Percentiles rank a stretch among this genome's conserved stretches.
These are phyloP conservation scores for Rugonectria rugulosa DNA, from an alignment of 2,329 filamentous ascomycete genomes.

Conservation along the genomic window DNA sequence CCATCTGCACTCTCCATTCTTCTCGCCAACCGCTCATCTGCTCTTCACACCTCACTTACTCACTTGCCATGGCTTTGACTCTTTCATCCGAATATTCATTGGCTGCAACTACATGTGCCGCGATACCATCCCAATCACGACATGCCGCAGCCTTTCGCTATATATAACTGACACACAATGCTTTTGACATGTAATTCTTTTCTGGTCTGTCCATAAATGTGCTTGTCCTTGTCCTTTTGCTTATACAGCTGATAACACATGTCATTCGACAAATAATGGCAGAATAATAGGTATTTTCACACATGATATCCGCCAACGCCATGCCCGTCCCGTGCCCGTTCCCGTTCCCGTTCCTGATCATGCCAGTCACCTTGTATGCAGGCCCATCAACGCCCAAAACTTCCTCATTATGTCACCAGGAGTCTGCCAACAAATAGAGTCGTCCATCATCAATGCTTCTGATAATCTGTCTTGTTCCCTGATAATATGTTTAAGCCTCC, in stretches of 20 bases:
- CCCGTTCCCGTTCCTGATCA: slow-evolving; percentile 29
- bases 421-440: slow-evolving; percentile 13
- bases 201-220: slow-evolving; percentile 18
- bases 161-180: slow-evolving; percentile 2
- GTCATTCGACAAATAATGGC: slow-evolving; percentile 8
- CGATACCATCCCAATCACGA: no score
- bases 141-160: no score
- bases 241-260: neutral
- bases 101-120: no score
- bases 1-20: slow-evolving; percentile 8
- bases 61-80: no score
- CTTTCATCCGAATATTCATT: no score
- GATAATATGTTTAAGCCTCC: slow-evolving; percentile 40
- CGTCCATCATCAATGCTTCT: slow-evolving; percentile 27
- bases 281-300: slow-evolving; percentile 40
- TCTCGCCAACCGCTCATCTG: no score
- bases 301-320: slow-evolving; percentile 33
- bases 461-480: slow-evolving; percentile 20
- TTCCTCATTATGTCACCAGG: slow-evolving; percentile 28
- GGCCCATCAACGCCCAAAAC: slow-evolving; percentile 35
- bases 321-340: slow-evolving; percentile 19
- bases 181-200: neutral
- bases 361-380: slow-evolving; percentile 34
- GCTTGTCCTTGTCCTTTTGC: neutral
- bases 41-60: no score